Percentiles rank a stretch among this genome's conserved stretches.
These are phyloP conservation scores for Vigna unguiculata DNA, from an alignment of 306 rosid species.

Conservation along the genomic window DNA sequence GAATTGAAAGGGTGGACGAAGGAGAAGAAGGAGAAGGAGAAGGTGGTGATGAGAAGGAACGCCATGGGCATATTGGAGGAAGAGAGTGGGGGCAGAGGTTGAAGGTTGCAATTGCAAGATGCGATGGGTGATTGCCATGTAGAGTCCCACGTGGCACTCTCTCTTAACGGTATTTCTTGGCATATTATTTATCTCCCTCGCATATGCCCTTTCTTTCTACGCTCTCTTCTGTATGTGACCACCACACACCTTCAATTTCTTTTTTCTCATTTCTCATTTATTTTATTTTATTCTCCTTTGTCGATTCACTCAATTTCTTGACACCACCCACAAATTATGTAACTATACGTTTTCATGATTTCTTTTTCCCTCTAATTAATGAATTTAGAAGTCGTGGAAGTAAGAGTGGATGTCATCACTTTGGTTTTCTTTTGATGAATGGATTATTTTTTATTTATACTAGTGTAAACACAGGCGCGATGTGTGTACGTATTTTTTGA, in stretches of 20 bases:
- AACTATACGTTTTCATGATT: too few species aligned
- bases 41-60: conserved; percentile 56
- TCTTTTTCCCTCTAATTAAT: not conserved
- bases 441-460: too few species aligned
- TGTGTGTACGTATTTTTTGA: too few species aligned
- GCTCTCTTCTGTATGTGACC: not conserved
- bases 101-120: conserved; percentile 54
- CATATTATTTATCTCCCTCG: conserved; percentile 73
- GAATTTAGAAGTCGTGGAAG: not conserved
- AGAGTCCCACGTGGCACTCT: conserved; percentile 76
- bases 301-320: not conserved
- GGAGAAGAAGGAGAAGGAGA: conserved; percentile 24
- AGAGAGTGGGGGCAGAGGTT: conserved; percentile 33
- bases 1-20: conserved; percentile 19
- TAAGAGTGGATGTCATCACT: not conserved
- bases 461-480: too few species aligned
- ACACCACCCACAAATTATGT: not conserved
- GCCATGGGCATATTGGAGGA: conserved; percentile 44
- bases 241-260: not conserved
- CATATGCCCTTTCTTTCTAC: conserved; percentile 58
- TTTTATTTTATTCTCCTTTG: too few species aligned
- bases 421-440: not conserved
- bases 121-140: conserved; percentile 85
- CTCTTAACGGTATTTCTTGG: conserved; percentile 59
- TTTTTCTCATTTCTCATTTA: not conserved